These are phyloP conservation scores for Jackrogersella multiformis DNA, from an alignment of 495 filamentous ascomycete genomes.

Conservation along the genomic window DNA sequence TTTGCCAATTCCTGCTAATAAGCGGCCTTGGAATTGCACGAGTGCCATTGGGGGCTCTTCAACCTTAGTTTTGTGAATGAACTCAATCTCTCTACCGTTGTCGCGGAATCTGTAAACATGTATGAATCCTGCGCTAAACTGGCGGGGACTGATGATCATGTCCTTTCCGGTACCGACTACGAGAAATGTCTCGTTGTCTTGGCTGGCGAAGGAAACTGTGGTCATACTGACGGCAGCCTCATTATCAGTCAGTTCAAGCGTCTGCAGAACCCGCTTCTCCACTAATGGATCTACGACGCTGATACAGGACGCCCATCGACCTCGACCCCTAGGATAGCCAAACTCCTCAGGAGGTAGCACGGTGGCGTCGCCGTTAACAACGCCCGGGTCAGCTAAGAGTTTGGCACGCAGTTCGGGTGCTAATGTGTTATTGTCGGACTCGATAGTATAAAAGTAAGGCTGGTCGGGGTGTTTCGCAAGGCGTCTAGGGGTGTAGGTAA, in stretches of 20 bases:
- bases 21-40: slow-evolving; percentile 87
- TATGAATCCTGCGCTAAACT: slow-evolving; percentile 80
- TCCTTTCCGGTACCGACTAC: slow-evolving; percentile 94
- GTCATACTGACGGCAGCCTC: slow-evolving; percentile 90
- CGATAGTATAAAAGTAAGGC: slow-evolving; percentile 90
- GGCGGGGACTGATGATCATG: slow-evolving; percentile 77
- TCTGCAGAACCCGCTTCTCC: slow-evolving; percentile 75
- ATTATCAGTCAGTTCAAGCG: slow-evolving; percentile 85
- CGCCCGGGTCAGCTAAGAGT: slow-evolving; percentile 71
- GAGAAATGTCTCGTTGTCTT: slow-evolving; percentile 89
- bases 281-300: slow-evolving; percentile 84
- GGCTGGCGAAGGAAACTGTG: slow-evolving; percentile 82
- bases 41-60: slow-evolving; percentile 90
- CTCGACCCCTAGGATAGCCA: slow-evolving; percentile 82
- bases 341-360: slow-evolving; percentile 83
- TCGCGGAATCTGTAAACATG: slow-evolving; percentile 93
- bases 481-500: slow-evolving; percentile 89
- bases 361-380: slow-evolving; percentile 74
- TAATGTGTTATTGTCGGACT: slow-evolving; percentile 90
- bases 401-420: slow-evolving; percentile 74
- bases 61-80: slow-evolving; percentile 94
- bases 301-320: slow-evolving; percentile 96
- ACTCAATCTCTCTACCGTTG: slow-evolving; percentile 84
- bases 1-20: slow-evolving; percentile 84
- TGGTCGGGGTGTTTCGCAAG: slow-evolving; percentile 89